These are phyloP conservation scores for Pinus tabuliformis DNA, from an alignment of 75 land plant genomes.

Conservation along the genomic window DNA sequence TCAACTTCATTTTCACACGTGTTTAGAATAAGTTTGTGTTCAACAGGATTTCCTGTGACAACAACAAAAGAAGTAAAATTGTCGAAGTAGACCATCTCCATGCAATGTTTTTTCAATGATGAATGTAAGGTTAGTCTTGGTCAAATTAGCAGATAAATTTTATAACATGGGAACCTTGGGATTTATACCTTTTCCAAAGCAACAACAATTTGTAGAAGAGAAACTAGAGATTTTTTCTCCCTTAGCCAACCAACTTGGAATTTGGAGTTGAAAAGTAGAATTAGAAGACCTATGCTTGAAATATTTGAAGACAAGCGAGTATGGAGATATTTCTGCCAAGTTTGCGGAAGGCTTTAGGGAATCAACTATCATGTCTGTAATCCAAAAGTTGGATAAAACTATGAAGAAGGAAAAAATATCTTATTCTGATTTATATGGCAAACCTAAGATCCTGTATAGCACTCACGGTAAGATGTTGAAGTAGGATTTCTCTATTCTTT, in stretches of 20 bases:
- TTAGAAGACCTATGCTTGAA: slow-evolving; percentile 91
- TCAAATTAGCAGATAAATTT: slow-evolving; percentile 93
- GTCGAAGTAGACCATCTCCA: slow-evolving; percentile 88
- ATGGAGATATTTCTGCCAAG: slow-evolving; percentile 57
- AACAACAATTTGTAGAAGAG: slow-evolving; percentile 87
- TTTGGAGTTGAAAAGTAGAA: slow-evolving; percentile 96
- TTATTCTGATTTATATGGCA: slow-evolving; percentile 64
- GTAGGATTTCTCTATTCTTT: too few species aligned
- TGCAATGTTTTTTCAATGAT: slow-evolving; percentile 96
- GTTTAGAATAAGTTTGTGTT: slow-evolving; percentile 81
- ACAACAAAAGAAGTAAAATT: slow-evolving; percentile 65
- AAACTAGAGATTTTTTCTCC: slow-evolving; percentile 92
- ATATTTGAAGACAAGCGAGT: slow-evolving; percentile 58
- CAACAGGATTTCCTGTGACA: slow-evolving; percentile 94
- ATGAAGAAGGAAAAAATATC: slow-evolving; percentile 44
- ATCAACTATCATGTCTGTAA: slow-evolving; percentile 61
- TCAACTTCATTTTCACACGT: slow-evolving; percentile 39
- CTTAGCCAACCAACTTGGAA: slow-evolving; percentile 83
- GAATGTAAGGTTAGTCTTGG: slow-evolving; percentile 89
- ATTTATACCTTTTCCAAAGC: slow-evolving; percentile 58
- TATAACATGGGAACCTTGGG: slow-evolving; percentile 96
- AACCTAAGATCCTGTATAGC: slow-evolving; percentile 94
- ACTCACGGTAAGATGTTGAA: slow-evolving; percentile 82
- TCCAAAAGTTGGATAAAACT: slow-evolving; percentile 62
- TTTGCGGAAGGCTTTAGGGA: slow-evolving; percentile 68